Base-by-base conservation (phyloP, 441 rosid species). In the Corymbia calophylla region DNA sequence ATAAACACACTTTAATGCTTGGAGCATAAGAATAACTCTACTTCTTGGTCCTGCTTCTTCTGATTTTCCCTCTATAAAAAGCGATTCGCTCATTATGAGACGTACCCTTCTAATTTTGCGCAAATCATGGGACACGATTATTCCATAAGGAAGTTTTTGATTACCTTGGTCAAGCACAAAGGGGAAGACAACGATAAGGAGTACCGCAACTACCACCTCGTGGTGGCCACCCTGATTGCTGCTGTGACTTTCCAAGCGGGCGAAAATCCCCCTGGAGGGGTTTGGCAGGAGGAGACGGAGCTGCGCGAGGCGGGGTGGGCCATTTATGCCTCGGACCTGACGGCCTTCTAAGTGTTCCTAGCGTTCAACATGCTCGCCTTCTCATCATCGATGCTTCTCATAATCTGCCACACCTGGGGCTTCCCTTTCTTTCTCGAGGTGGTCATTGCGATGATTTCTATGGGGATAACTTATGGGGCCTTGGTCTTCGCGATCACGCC, bases 261-360 rank as follows among this genome's bases (percentile, higher is more conserved):
- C 9, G 86, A 87, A 9, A 88, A 88, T 21, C 93, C 92, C 29
- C 93, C 93, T 1, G 87, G 91, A 9, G 90, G 91, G 9, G 88
- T 91, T 12, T 56, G 89, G 88, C 86, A 86, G 64, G 92, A 70
- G 48, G 8, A 54, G 58, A 54, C 16, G 58, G 58, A 39, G 44
- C 44, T 18, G 31, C 31, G 29, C 68, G 29, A 29, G 9, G 70
- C 18, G 9, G 70, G 70, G 18, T 32, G 17, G 4, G 70, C 70
- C 70, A 62, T 29, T 13, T 29, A 29, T 17, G 70, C 35, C 35
- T 13, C 70, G 32, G 9, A 62, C 17, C 4, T 0, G 18, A 29
- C 8, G 18, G 17, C 70, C 70, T 62, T 29, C 32, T 27, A 29
- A 32, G 8, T 62, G 8, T 62, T 62, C 70, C 70, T 62, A 14